phyloP scores from a whole-genome alignment of 2,329 filamentous ascomycete genomes.

The Stachybotrys echinatus region DNA sequence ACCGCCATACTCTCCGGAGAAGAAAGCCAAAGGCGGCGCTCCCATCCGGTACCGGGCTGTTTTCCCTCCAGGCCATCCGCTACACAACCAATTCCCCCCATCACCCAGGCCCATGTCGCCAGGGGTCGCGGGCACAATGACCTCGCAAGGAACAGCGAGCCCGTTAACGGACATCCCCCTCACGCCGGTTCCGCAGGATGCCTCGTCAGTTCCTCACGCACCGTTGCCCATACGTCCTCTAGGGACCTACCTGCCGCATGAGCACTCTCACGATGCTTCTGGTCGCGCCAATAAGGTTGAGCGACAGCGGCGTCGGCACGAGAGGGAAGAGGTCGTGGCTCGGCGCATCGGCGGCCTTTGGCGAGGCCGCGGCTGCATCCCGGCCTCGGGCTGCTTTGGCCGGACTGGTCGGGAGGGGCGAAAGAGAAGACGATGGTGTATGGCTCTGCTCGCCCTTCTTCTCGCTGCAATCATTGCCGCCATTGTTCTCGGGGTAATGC shows the following conservation, averaged over 20 bases:
- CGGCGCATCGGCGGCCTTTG: constrained; percentile 55
- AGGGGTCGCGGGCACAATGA: constrained; percentile 56
- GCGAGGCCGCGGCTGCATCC: constrained; percentile 60
- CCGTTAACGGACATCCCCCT: constrained; percentile 55
- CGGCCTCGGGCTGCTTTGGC: constrained; percentile 60
- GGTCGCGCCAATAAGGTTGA: constrained; percentile 41
- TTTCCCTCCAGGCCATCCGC: constrained; percentile 48
- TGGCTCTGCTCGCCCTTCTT: constrained; percentile 44
- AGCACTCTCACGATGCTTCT: constrained; percentile 34
- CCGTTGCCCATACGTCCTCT: constrained; percentile 36
- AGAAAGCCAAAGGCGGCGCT: constrained; percentile 24
- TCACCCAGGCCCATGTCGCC: constrained; percentile 60
- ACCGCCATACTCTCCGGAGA: constrained; percentile 51
- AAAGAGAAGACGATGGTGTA: constrained; percentile 55
- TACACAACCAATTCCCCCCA: constrained; percentile 42
- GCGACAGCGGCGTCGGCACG: constrained; percentile 48
- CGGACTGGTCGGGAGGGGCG: constrained; percentile 58
- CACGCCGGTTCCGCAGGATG: constrained; percentile 31
- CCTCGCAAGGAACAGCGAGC: constrained; percentile 54
- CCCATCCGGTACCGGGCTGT: constrained; percentile 50
- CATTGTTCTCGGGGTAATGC: constrained; percentile 51
- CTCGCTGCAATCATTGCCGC: constrained; percentile 51
- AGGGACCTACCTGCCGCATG: constrained; percentile 40
- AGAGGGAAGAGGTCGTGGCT: constrained; percentile 61
- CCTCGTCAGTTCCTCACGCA: constrained; percentile 10